Conservation (phyloP, 805 yeast genomes). For the Myxozyma geophila region DNA sequence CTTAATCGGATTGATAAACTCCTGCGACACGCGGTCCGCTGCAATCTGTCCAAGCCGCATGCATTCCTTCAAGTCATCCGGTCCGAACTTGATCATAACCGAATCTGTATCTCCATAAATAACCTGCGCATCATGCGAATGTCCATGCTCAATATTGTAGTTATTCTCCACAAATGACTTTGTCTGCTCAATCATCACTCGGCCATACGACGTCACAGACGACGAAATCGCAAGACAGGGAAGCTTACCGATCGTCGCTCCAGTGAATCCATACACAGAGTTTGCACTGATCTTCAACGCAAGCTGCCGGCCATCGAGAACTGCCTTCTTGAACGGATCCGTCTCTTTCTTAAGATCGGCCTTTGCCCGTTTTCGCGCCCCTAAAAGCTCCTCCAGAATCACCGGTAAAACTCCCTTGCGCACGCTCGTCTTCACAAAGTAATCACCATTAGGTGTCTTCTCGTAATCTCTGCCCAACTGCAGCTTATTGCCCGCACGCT, state of each 20-base stretch:
- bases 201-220: constrained; percentile 92
- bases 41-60: constrained; percentile 95
- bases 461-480: constrained; percentile 78
- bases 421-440: constrained; percentile 69
- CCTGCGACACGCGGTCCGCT: constrained; percentile 79
- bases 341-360: constrained; percentile 87
- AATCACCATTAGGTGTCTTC: constrained; percentile 88
- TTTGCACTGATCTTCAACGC: constrained; percentile 97
- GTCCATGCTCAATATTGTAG: constrained; percentile 82
- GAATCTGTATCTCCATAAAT: constrained; percentile 99
- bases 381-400: constrained; percentile 81
- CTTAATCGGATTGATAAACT: constrained; percentile 84
- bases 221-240: constrained; percentile 97
- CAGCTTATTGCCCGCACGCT: constrained; percentile 53
- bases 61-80: constrained; percentile 73
- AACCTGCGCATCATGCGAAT: constrained; percentile 81
- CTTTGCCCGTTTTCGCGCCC: constrained; percentile 93
- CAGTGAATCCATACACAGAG: constrained; percentile 98
- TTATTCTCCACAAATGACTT: constrained; percentile 81
- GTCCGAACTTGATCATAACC: constrained; percentile 97
- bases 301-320: constrained; percentile 93
- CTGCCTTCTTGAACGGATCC: constrained; percentile 92
- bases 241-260: constrained; percentile 96
- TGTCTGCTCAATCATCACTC: constrained; percentile 94
- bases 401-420: constrained; percentile 91